A percentile compares a stretch with the other conserved stretches of the same genome.
Evolutionary conservation across 257 asterid species (phyloP).

Genomic region (Paraleonurus japonicus): DNA sequence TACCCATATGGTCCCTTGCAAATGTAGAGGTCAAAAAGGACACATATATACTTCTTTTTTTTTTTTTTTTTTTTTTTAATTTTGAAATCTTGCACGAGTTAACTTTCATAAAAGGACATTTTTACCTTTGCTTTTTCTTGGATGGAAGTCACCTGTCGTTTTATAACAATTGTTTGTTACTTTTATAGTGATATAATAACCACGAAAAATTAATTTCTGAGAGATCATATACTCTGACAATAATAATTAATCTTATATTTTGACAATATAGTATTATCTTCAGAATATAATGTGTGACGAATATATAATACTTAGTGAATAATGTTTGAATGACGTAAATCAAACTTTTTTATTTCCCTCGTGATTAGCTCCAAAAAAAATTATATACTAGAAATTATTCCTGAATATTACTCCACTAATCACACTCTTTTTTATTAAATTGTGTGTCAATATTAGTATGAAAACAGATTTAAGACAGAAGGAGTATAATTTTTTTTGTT

Average conservation of each 20-base stretch:
- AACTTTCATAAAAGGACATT: conserved; percentile 1
- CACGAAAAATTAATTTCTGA: too few species aligned
- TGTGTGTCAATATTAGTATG: too few species aligned
- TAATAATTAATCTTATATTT: neutral
- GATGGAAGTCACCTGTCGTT: neutral
- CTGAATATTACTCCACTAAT: too few species aligned
- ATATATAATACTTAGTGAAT: neutral
- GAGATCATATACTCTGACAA: neutral
- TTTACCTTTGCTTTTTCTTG: neutral
- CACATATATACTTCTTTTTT: neutral
- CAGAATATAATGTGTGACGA: too few species aligned
- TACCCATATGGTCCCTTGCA: conserved; percentile 40
- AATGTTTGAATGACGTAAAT: too few species aligned
- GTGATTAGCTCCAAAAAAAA: too few species aligned
- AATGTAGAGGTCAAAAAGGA: conserved; percentile 22
- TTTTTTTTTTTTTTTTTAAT: neutral
- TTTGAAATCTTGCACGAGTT: conserved; percentile 16
- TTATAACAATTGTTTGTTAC: neutral
- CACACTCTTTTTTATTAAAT: too few species aligned
- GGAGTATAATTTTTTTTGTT: too few species aligned
- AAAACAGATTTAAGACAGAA: too few species aligned
- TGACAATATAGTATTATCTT: too few species aligned
- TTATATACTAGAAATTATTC: too few species aligned
- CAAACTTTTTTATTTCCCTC: too few species aligned
- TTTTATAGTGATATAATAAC: neutral